Evolutionary conservation across 345 rosid species (phyloP), one percentile per base, ranked within the genome.

Genomic region (Salix suchowensis): DNA sequence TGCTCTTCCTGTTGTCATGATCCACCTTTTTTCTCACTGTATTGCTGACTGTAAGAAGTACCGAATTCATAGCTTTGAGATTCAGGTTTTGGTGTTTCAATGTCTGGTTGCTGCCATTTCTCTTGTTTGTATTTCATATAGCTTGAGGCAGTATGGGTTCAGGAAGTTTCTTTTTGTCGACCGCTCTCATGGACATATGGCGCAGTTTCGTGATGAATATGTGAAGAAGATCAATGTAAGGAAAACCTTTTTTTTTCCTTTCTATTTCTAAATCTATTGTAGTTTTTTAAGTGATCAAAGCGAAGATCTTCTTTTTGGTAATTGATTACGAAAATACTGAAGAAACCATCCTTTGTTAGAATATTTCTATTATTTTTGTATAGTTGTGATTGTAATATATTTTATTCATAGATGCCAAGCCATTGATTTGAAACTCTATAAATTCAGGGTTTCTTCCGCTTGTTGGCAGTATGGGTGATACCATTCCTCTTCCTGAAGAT

Each of bases 161-260:
- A 72, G 81, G 58, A 80, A 78, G 72, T 85, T 85, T 65, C 84
- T 85, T 12, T 85, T 85, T 67, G 86, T 80, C 62, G 88, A 85
- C 71, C 70, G 81, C 5, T 77, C 6, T 2, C 84, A 80, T 40
- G 86, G 82, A 44, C 82, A 78, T 67, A 10, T 37, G 50, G 8
- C 73, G 0, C 79, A 61, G 77, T 80, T 73, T 76, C 79, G 23
- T 46, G 67, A 74, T 36, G 81, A 82, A 40, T 85, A 82, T 42
- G 66, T 67, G 13, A 70, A 67, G n/a, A 80, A 78, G 68, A 83
- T 82, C 42, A 24, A 74, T 61, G 88, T 85, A 70, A 78, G 82
- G 55, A 15, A 65, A 16, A 46, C 44, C 62, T 2, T 40, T 34
- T 18, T 55, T 26, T n/a, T 24, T 24, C 24, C 24, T 42, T 48